A percentile compares a stretch with the other conserved stretches of the same genome.
Conservation (phyloP, 2,329 filamentous ascomycete genomes). For the Hypomyces rosellus region DNA sequence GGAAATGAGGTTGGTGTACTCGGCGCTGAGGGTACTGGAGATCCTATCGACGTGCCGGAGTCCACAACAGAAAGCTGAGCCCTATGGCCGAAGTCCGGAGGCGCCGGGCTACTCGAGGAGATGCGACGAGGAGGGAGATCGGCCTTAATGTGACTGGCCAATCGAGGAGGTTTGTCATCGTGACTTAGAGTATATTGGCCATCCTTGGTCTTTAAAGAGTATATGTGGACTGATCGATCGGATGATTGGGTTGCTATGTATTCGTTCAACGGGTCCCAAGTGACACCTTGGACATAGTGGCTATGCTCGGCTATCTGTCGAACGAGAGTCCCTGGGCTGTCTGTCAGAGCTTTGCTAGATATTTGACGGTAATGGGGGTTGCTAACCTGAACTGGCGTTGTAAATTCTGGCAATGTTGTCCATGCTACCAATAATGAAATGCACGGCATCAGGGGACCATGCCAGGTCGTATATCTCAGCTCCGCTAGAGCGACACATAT, state of each 20-base stretch:
- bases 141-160: constrained; percentile 73
- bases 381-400: constrained; percentile 79
- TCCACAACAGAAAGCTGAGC: constrained; percentile 53
- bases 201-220: constrained; percentile 92
- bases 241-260: constrained; percentile 98
- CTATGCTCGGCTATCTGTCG: constrained; percentile 96
- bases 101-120: constrained; percentile 86
- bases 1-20: constrained; percentile 87
- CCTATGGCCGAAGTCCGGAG: constrained; percentile 69
- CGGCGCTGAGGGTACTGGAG: constrained; percentile 83
- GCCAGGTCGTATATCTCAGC: constrained; percentile 97
- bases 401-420: constrained; percentile 97
- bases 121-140: constrained; percentile 88
- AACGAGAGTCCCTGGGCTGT: constrained; percentile 51
- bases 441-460: constrained; percentile 94
- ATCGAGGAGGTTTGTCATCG: constrained; percentile 65
- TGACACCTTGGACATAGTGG: constrained; percentile 96
- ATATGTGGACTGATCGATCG: constrained; percentile 95
- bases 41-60: constrained; percentile 58
- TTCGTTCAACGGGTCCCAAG: constrained; percentile 97
- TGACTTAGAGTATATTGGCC: constrained; percentile 78
- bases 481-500: constrained; percentile 93
- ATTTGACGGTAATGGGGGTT: constrained; percentile 1
- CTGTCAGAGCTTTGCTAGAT: constrained; percentile 7
- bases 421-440: constrained; percentile 99